phyloP scores from a whole-genome alignment of 2,329 filamentous ascomycete species.

The Gnomoniopsis sp. region DNA sequence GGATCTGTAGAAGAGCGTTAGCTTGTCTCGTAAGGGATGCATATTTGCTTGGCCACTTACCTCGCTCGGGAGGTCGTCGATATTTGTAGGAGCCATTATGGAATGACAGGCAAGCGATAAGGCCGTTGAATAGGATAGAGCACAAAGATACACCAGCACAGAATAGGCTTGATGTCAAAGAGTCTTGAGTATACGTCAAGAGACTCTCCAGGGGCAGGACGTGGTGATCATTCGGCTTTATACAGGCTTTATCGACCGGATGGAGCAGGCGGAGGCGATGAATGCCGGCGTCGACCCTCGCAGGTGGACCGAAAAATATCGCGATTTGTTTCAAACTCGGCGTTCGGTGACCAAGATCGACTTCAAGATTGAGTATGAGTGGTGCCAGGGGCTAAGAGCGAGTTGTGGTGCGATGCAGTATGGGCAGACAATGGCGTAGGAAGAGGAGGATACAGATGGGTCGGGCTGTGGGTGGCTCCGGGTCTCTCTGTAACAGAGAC shows the following conservation, averaged over 20 bases:
- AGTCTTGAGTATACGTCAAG: conserved; percentile 2
- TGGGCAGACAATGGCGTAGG: conserved; percentile 19
- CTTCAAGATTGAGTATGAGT: neutral
- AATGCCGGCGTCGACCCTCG: neutral
- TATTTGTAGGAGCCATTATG: conserved; percentile 15
- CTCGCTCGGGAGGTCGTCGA: conserved; percentile 19
- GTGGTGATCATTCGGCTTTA: neutral
- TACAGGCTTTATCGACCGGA: neutral
- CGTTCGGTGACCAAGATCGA: neutral
- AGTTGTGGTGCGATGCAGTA: conserved; percentile 14
- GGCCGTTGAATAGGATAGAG: neutral
- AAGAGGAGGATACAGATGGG: conserved; percentile 1
- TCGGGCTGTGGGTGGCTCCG: conserved; percentile 30
- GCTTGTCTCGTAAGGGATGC: neutral
- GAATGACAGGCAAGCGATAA: conserved; percentile 2
- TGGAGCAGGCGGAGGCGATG: neutral
- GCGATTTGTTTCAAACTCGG: conserved; percentile 6
- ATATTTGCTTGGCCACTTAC: neutral
- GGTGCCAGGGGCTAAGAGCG: neutral
- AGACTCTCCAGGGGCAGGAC: conserved; percentile 18
- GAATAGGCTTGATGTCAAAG: conserved; percentile 6
- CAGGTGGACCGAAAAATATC: no score
- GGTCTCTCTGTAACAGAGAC: neutral
- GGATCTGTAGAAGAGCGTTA: conserved; percentile 24
- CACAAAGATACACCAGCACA: conserved; percentile 5